Evolutionary conservation across 306 rosid genomes (phyloP), one percentile per base, ranked within the genome.

Genomic region (Corylus heterophylla): DNA sequence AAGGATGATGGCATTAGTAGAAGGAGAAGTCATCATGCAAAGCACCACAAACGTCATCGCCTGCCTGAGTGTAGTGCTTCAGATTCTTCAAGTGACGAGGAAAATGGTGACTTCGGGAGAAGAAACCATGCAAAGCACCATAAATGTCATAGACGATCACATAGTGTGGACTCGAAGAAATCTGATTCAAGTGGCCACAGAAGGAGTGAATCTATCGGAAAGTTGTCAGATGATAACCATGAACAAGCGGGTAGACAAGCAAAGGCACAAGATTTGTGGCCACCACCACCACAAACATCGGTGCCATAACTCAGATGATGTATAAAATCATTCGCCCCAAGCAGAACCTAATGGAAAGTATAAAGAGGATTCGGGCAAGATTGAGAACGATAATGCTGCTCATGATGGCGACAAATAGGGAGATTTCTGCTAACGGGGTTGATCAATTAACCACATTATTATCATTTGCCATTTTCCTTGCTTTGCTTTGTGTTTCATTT

Each of bases 221-320:
- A 81, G 82, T 86, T 89, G 3, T 87, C 89, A 18, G 95, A 91
- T 72, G 93, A 84, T 74, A 78, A 75, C 74, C 80, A 64, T 42
- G 89, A 89, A 48, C 88, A 88, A 25, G 85, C 80, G 54, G 79
- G 68, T 50, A 81, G 70, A 76, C 78, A 63, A 76, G 71, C 76
- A 17, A 17, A 51, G 71, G 64, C 89, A 79, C 64, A 88, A 80
- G 79, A 84, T 63, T 78, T 39, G 75, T 76, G 80, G 81, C 54
- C 89, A 71, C 37, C 86, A n/a, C 13, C 89, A 45, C 29, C 91
- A 63, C 71, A 79, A 80, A 31, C 89, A 77, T 27, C 56, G 72
- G 64, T 68, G n/a, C 64, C 85, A 73, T 73, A 80, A 59, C 76
- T 29, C 58, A 18, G 80, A 82, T 22, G 93, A 83, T 42, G 88